These are phyloP conservation scores for Arthrobotrys musiformis DNA, from an alignment of 2,329 filamentous ascomycete genomes.

Conservation along the genomic window DNA sequence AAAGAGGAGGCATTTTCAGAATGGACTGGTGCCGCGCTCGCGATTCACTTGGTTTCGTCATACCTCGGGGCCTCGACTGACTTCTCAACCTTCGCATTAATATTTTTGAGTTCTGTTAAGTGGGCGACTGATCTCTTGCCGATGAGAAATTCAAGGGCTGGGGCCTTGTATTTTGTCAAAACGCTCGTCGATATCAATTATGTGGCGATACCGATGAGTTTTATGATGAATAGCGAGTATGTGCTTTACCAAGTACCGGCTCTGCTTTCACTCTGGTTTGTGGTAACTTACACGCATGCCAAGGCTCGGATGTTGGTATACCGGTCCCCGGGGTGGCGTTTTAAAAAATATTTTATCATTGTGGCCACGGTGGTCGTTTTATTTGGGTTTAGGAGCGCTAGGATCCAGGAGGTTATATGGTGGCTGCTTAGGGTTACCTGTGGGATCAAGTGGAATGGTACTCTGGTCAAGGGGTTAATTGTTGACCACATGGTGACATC, in stretches of 20 bases:
- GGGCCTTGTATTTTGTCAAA: slow-evolving; percentile 63
- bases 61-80: slow-evolving; percentile 68
- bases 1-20: too few relatives aligned
- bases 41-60: slow-evolving; percentile 69
- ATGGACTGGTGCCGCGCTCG: slow-evolving; percentile 75
- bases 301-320: slow-evolving; percentile 63
- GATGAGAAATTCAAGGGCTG: slow-evolving; percentile 62
- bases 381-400: slow-evolving; percentile 63
- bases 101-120: slow-evolving; percentile 73
- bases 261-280: slow-evolving; percentile 72
- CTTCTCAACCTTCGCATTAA: slow-evolving; percentile 66
- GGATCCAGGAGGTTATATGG: slow-evolving; percentile 62
- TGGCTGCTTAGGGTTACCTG: slow-evolving; percentile 63
- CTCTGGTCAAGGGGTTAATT: slow-evolving; percentile 67
- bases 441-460: slow-evolving; percentile 66
- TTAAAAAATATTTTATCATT: too few relatives aligned
- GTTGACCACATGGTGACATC: slow-evolving; percentile 69
- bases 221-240: slow-evolving; percentile 70
- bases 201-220: slow-evolving; percentile 68
- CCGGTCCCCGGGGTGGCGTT: too few relatives aligned
- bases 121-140: slow-evolving; percentile 71
- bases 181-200: slow-evolving; percentile 71
- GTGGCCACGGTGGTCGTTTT: slow-evolving; percentile 68
- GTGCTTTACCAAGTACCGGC: slow-evolving; percentile 71
- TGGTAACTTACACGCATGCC: slow-evolving; percentile 69